Percentiles rank a stretch among this genome's conserved stretches.
Evolutionary conservation across 768 basidiomycete genomes (phyloP).

Genomic region (Paxillus ammoniavirescens): DNA sequence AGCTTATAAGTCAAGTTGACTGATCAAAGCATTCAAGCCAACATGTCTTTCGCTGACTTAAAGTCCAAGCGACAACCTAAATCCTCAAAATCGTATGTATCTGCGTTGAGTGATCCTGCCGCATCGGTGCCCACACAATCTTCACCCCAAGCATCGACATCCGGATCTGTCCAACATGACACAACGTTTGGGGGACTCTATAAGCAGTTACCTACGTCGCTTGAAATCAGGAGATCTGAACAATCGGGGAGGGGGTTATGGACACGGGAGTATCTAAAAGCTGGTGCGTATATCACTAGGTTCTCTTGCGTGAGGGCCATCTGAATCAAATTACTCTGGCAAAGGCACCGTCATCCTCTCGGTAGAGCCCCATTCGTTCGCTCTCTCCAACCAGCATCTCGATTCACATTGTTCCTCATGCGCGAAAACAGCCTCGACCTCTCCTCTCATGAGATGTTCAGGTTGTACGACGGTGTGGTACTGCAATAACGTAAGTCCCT

Average conservation of each 20-base stretch:
- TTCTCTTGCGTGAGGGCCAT: not conserved
- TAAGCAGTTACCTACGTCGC: constrained; percentile 34
- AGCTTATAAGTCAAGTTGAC: not conserved
- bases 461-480: constrained; percentile 71
- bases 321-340: not conserved
- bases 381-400: constrained; percentile 63
- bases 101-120: constrained; percentile 24
- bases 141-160: constrained; percentile 19
- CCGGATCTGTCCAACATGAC: not conserved
- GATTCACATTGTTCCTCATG: constrained; percentile 71
- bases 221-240: constrained; percentile 39
- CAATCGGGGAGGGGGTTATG: constrained; percentile 48
- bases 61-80: constrained; percentile 31
- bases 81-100: constrained; percentile 35
- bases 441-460: constrained; percentile 66
- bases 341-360: constrained; percentile 62
- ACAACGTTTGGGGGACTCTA: constrained; percentile 12
- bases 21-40: not conserved
- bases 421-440: constrained; percentile 35
- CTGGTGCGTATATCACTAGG: constrained; percentile 33
- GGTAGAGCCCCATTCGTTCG: constrained; percentile 57
- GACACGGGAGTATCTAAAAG: constrained; percentile 31
- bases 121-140: constrained; percentile 22
- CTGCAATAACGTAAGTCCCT: constrained; percentile 61
- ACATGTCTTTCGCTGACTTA: constrained; percentile 38